Evolutionary conservation across 345 rosid genomes (phyloP), one percentile per base, ranked within the genome.

Genomic region (Populus alba): DNA sequence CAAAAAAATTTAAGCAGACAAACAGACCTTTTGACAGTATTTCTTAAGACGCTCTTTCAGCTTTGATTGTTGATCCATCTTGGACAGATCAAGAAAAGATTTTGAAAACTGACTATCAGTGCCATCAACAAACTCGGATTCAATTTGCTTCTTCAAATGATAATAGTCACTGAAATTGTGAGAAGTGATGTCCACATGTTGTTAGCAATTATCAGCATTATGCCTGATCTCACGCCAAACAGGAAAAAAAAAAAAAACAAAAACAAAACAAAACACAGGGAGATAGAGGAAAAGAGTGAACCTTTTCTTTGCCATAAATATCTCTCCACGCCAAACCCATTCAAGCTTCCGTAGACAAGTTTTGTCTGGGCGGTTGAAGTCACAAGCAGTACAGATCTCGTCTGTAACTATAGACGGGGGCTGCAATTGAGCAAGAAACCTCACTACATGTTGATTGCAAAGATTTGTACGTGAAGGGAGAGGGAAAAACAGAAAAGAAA

Each of bases 311-410:
- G 94, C 98, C 92, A 68, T 90, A 85, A 83, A 95, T 77, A 80
- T 86, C 85, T 93, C 98, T 81, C 99, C 99, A 80, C 98, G 98
- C 99, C 99, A 95, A 80, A 92, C 97, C 99, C 99, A 95, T 85
- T 95, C 99, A 84, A 95, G 99, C 81, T 87, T 93, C 62, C 98
- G 84, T 41, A 95, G 97, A 85, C 99, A 95, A 66, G 91, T 91
- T 87, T 92, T 95, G 62, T 87, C 99, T 5, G 98, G 98, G 74
- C 90, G 95, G 85, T 93, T 93, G 89, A 95, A 95, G 85, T 95
- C 99, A 81, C 99, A 95, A 78, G 98, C 96, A 74, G 98, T 92
- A 80, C 99, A 95, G 70, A 88, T 82, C 88, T 93, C 99, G 73
- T 92, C 93, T 66, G 98, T 90, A 43, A 95, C 97, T 81, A 91